A percentile compares a stretch with the other conserved stretches of the same genome.
These are phyloP conservation scores for Thelephora terrestris DNA, from an alignment of 1,284 basidiomycete genomes.

Conservation along the genomic window DNA sequence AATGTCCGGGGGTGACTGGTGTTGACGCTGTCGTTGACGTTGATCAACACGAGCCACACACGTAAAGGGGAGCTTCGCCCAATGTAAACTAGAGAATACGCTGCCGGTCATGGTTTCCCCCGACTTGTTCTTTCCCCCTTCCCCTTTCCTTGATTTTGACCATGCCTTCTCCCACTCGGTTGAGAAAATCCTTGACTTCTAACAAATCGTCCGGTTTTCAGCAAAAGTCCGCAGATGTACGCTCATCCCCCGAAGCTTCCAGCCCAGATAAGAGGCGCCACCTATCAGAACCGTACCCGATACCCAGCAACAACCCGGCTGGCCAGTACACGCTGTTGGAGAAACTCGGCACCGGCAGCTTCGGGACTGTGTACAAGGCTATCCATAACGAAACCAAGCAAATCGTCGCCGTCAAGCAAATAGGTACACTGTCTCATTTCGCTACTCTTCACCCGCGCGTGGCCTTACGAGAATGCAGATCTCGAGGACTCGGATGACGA, in stretches of 20 bases:
- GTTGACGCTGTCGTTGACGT: too few relatives aligned
- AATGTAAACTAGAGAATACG: too few relatives aligned
- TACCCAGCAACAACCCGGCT: slow-evolving; percentile 70
- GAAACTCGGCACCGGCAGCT: slow-evolving; percentile 95
- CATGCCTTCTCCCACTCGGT: too few relatives aligned
- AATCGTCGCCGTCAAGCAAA: slow-evolving; percentile 97
- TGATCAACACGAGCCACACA: too few relatives aligned
- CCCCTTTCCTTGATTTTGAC: too few relatives aligned
- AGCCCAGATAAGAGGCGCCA: slow-evolving; percentile 27
- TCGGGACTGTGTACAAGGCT: slow-evolving; percentile 95
- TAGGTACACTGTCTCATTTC: slow-evolving; percentile 49
- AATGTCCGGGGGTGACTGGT: too few relatives aligned
- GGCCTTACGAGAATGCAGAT: slow-evolving; percentile 34
- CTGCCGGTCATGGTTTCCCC: too few relatives aligned
- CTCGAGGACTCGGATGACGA: slow-evolving; percentile 89
- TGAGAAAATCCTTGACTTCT: neutral
- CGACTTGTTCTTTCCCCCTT: too few relatives aligned
- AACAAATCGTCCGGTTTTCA: neutral
- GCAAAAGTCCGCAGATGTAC: neutral
- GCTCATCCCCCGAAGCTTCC: slow-evolving; percentile 40
- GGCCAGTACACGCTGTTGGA: slow-evolving; percentile 89
- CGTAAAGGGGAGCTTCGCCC: too few relatives aligned
- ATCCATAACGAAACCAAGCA: slow-evolving; percentile 90
- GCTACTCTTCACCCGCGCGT: neutral
- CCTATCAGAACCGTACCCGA: slow-evolving; percentile 51